phyloP scores from a whole-genome alignment of 2,329 filamentous ascomycete species.

The Periconia sp. region DNA sequence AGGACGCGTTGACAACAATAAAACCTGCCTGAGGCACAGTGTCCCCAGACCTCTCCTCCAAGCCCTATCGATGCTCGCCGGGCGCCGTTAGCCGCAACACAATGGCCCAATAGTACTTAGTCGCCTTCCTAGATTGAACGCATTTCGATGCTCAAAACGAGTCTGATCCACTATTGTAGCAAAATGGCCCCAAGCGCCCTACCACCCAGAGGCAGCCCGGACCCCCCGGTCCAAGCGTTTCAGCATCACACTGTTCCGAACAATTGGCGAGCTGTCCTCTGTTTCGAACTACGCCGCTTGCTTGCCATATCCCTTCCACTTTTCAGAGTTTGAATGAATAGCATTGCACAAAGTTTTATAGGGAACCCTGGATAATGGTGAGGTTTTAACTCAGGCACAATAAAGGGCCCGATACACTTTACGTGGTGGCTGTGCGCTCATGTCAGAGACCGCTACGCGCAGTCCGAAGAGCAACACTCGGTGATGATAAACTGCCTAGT shows the following conservation, averaged over 20 bases:
- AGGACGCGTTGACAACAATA: not conserved
- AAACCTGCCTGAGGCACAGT: not conserved
- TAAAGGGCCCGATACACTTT: too few relatives aligned
- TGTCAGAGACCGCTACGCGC: too few relatives aligned
- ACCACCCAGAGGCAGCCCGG: conserved; percentile 6
- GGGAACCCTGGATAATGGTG: too few relatives aligned
- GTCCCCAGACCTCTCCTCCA: not conserved
- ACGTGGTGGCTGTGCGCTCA: too few relatives aligned
- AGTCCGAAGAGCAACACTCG: too few relatives aligned
- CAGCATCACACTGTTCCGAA: conserved; percentile 30
- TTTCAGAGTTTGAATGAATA: not conserved
- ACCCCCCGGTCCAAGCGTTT: conserved; percentile 25
- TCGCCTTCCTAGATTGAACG: conserved; percentile 1
- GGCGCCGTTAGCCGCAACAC: not conserved
- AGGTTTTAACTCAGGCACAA: too few relatives aligned
- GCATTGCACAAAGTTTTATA: too few relatives aligned
- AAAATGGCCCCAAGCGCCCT: conserved; percentile 8
- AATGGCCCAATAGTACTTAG: not conserved
- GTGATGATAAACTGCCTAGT: conserved; percentile 5
- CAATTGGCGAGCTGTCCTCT: not conserved
- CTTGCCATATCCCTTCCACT: conserved; percentile 1
- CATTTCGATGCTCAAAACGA: conserved; percentile 13
- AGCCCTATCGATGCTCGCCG: not conserved
- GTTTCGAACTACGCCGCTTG: not conserved
- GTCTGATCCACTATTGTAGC: not conserved